Evolutionary conservation across 371 early-diverging fungal species (phyloP).

Genomic region (Mortierella sp.): DNA sequence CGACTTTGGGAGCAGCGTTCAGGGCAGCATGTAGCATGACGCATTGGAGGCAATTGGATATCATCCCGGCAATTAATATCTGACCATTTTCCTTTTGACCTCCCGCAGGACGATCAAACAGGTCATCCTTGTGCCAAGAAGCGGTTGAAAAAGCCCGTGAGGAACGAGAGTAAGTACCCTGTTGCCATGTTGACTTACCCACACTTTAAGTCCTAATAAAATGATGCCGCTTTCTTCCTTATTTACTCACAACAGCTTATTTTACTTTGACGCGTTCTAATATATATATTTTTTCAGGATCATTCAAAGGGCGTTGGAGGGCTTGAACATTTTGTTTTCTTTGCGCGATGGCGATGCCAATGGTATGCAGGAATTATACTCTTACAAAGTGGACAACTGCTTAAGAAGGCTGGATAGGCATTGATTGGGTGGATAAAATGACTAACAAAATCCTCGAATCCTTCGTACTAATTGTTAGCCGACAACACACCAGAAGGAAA

Average conservation of each 20-base stretch:
- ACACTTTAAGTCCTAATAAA: neutral
- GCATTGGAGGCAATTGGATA: too few species aligned
- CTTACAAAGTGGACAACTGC: neutral
- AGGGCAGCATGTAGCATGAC: neutral
- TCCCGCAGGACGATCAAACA: slow-evolving; percentile 26
- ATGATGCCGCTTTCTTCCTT: neutral
- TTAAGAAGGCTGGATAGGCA: neutral
- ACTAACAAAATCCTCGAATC: neutral
- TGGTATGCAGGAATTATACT: slow-evolving; percentile 37
- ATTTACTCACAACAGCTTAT: neutral
- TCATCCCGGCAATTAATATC: neutral
- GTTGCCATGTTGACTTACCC: neutral
- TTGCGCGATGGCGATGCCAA: slow-evolving; percentile 61
- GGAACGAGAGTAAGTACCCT: slow-evolving; percentile 39
- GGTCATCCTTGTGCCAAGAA: slow-evolving; percentile 35
- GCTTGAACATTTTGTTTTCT: slow-evolving; percentile 66
- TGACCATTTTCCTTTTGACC: slow-evolving; percentile 12
- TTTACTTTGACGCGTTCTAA: neutral
- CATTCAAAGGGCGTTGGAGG: slow-evolving; percentile 69
- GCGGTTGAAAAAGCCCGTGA: slow-evolving; percentile 43
- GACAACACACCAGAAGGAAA: slow-evolving; percentile 63
- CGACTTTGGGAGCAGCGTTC: neutral
- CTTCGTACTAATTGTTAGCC: neutral
- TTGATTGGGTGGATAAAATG: neutral
- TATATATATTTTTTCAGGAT: slow-evolving; percentile 49